A percentile compares a stretch with the other conserved stretches of the same genome.
Conservation (phyloP, 2,329 filamentous ascomycete species). For the Colletotrichum simmondsii region DNA sequence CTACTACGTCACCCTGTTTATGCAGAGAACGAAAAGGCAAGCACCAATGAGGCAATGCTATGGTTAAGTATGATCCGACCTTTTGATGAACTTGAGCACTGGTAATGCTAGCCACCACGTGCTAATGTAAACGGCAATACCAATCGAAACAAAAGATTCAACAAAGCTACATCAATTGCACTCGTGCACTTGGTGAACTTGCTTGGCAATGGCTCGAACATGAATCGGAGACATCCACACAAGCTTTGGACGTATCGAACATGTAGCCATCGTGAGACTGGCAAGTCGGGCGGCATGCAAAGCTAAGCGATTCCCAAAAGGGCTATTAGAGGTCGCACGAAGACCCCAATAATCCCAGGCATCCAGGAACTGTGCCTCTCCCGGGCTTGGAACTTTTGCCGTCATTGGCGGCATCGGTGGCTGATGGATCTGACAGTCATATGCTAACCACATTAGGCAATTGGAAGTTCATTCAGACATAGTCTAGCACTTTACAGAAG, state of each 20-base stretch:
- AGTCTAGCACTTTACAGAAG: neutral
- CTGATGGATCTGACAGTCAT: neutral
- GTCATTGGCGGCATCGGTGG: neutral
- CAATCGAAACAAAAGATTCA: neutral
- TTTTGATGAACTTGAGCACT: neutral
- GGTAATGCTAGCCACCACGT: neutral
- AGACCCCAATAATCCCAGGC: neutral
- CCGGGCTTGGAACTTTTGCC: too few relatives aligned
- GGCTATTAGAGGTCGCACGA: neutral
- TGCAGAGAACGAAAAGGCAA: neutral
- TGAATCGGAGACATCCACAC: neutral
- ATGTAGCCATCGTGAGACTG: neutral
- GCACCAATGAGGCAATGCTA: neutral
- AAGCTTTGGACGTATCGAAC: neutral
- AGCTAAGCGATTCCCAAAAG: neutral
- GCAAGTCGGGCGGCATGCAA: neutral
- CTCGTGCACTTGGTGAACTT: neutral
- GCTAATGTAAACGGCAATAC: neutral
- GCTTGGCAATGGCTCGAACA: too few relatives aligned
- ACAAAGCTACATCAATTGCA: neutral
- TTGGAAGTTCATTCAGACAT: neutral
- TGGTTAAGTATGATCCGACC: neutral
- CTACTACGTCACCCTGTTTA: neutral
- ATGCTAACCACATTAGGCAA: neutral
- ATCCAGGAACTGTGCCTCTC: neutral